A percentile compares a stretch with the other conserved stretches of the same genome.
phyloP scores from a whole-genome alignment of 352 stramenopile genomes.

The Aphanomyces cochlioides region DNA sequence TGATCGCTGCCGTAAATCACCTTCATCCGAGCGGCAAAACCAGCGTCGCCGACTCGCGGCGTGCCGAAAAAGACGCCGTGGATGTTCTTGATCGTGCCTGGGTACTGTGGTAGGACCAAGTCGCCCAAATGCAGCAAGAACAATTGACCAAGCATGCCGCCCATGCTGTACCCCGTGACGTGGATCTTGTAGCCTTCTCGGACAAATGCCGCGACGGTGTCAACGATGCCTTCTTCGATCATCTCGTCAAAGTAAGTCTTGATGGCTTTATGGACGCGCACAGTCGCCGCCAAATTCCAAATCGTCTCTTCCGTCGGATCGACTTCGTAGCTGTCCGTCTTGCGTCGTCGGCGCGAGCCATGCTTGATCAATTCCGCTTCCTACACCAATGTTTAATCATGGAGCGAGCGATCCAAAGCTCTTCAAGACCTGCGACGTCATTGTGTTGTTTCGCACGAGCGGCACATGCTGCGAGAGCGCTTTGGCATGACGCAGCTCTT shows the following conservation, averaged over 20 bases:
- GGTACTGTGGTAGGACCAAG: neutral
- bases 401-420: neutral
- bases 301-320: slow-evolving; percentile 52
- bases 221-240: slow-evolving; percentile 69
- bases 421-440: slow-evolving; percentile 19
- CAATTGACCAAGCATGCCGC: slow-evolving; percentile 66
- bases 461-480: slow-evolving; percentile 2
- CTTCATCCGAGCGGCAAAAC: slow-evolving; percentile 66
- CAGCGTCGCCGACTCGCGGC: slow-evolving; percentile 68
- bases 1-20: slow-evolving; percentile 76
- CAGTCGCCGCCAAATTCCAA: slow-evolving; percentile 50
- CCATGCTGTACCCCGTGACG: slow-evolving; percentile 84
- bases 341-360: slow-evolving; percentile 42
- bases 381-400: neutral
- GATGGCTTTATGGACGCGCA: slow-evolving; percentile 75
- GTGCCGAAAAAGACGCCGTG: slow-evolving; percentile 83
- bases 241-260: slow-evolving; percentile 84
- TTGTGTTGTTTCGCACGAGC: slow-evolving; percentile 17
- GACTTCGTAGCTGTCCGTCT: slow-evolving; percentile 45
- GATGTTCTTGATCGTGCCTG: slow-evolving; percentile 43
- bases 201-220: slow-evolving; percentile 72
- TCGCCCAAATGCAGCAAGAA: slow-evolving; percentile 28
- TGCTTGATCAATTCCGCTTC: slow-evolving; percentile 20
- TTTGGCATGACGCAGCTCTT: slow-evolving; percentile 57
- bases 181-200: slow-evolving; percentile 65